phyloP scores from a whole-genome alignment of 1,284 basidiomycete species.

The Ceratorhiza oryzae-sativae region DNA sequence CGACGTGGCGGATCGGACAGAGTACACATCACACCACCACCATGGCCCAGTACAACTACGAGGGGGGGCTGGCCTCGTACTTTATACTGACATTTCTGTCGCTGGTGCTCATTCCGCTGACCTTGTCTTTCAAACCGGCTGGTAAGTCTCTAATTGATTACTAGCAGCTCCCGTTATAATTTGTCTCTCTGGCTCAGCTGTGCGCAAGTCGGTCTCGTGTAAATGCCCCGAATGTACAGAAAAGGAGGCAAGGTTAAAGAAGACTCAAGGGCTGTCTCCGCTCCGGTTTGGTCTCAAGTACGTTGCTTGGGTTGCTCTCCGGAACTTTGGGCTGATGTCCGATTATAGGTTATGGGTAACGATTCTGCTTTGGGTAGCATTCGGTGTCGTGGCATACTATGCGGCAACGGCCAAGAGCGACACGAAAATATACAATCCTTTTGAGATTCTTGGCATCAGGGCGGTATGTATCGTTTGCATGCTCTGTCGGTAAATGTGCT shows the following conservation, averaged over 20 bases:
- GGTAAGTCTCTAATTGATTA: slow-evolving; percentile 47
- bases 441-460: slow-evolving; percentile 88
- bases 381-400: slow-evolving; percentile 73
- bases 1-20: slow-evolving; percentile 31
- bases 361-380: slow-evolving; percentile 75
- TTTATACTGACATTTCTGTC: slow-evolving; percentile 87
- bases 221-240: slow-evolving; percentile 69
- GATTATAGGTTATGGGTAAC: slow-evolving; percentile 62
- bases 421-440: slow-evolving; percentile 89
- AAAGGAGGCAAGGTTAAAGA: slow-evolving; percentile 60
- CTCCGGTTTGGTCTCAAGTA: slow-evolving; percentile 59
- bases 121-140: slow-evolving; percentile 60
- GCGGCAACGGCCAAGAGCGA: slow-evolving; percentile 67
- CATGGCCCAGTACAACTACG: slow-evolving; percentile 85
- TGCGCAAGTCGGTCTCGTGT: slow-evolving; percentile 57
- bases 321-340: slow-evolving; percentile 23
- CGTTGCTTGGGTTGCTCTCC: slow-evolving; percentile 44
- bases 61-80: slow-evolving; percentile 89
- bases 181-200: neutral
- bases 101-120: slow-evolving; percentile 78
- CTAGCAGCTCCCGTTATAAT: neutral
- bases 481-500: neutral
- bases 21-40: slow-evolving; percentile 27
- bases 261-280: slow-evolving; percentile 57
- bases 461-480: slow-evolving; percentile 55